phyloP scores from a whole-genome alignment of 805 yeast genomes.

The Starmera pachycereana region DNA sequence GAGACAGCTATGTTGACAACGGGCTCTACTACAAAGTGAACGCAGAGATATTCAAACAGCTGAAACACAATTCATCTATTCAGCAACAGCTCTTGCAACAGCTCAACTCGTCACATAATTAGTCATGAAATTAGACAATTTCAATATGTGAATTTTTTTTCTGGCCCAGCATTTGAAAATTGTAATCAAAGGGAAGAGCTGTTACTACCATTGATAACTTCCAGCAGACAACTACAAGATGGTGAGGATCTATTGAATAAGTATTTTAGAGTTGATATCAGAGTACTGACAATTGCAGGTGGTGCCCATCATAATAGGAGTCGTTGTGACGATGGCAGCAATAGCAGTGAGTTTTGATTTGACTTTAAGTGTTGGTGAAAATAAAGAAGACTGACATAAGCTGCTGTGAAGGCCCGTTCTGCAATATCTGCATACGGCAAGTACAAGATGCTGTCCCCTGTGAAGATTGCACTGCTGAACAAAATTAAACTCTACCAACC shows the following conservation, averaged over 20 bases:
- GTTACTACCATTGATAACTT: no score
- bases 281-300: not conserved
- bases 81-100: slow-evolving; percentile 36
- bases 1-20: slow-evolving; percentile 20
- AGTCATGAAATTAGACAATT: no score
- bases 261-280: no score
- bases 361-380: not conserved
- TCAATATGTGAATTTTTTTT: no score
- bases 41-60: slow-evolving; percentile 27
- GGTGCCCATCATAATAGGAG: not conserved
- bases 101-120: slow-evolving; percentile 10
- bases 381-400: not conserved
- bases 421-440: slow-evolving; percentile 23
- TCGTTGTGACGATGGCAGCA: not conserved
- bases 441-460: slow-evolving; percentile 22
- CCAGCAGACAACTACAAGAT: no score
- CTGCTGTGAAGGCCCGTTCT: slow-evolving; percentile 20
- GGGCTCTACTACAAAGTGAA: slow-evolving; percentile 43
- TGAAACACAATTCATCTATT: slow-evolving; percentile 28
- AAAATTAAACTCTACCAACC: slow-evolving; percentile 18
- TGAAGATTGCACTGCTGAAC: slow-evolving; percentile 30
- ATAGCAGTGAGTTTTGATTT: not conserved
- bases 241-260: no score
- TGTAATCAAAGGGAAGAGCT: no score
- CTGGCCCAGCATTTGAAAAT: no score